Base-by-base conservation (phyloP, 257 asterid genomes). In the Voacanga thouarsii region DNA sequence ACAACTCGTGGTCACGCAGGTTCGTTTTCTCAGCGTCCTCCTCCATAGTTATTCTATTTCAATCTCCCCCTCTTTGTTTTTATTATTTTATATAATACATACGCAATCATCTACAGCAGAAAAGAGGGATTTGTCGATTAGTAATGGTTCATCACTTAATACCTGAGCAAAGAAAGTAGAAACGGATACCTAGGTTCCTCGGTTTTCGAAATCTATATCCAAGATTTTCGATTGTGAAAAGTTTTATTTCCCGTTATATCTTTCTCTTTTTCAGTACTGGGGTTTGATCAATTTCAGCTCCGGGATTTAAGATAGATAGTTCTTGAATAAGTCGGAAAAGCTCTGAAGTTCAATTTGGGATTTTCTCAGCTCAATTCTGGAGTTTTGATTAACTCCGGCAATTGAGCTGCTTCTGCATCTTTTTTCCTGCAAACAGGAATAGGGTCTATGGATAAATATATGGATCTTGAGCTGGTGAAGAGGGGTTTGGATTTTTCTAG, bases 401-500 rank as follows among this genome's bases (percentile, higher is more conserved):
- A 8, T 18, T 49, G 59, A 59, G 56, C 50, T 71, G 30, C 33
- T 59, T 30, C 26, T 53, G 23, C 30, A 23, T 53, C 19, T 37
- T 51, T 43, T 12, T 39, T 10, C 18, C 41, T 80, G 64, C 21
- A 15, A 19, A 50, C 47, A 60, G 57, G 69, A 50, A 21, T 56
- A 24, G 64, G 41, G 50, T 74, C 63, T 57, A 5, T 74, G 21
- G 50, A n/a, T 82, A 81, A 72, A 79, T 80, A 45, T 26, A 93
- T 92, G 97, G 98, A 89, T 77, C 78, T 78, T 78, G 88, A 82
- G 33, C 82, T 92, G 86, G 89, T 86, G 72, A 84, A 81, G 77
- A 86, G 81, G 83, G 90, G 92, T 70, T 80, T 87, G 79, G 87
- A 85, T 79, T 85, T 82, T 75, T 80, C 88, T 61, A 82, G 70